Evolutionary conservation across 768 basidiomycete genomes (phyloP).

Genomic region (Agrocybe pediades): DNA sequence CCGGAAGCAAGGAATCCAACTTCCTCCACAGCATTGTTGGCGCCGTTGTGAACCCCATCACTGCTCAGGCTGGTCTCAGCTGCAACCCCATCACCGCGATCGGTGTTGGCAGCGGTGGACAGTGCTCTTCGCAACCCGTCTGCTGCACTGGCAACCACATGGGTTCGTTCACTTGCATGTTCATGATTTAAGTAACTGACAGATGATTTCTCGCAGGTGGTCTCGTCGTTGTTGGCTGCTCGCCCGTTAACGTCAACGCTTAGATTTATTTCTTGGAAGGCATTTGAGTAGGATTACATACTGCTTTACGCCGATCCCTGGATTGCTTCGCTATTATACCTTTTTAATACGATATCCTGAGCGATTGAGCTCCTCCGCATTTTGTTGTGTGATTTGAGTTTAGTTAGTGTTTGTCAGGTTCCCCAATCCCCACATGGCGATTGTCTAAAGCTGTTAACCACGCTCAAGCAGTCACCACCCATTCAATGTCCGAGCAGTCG

Average conservation of each 20-base stretch:
- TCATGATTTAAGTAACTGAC: neutral
- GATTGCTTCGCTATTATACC: too few relatives aligned
- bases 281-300: too few relatives aligned
- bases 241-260: slow-evolving; percentile 28
- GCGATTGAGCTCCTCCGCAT: too few relatives aligned
- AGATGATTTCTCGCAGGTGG: slow-evolving; percentile 17
- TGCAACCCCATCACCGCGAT: slow-evolving; percentile 26
- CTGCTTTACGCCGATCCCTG: too few relatives aligned
- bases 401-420: too few relatives aligned
- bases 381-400: too few relatives aligned
- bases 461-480: too few relatives aligned
- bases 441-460: too few relatives aligned
- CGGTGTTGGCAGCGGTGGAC: slow-evolving; percentile 15
- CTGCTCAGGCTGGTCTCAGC: slow-evolving; percentile 7
- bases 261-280: slow-evolving; percentile 4
- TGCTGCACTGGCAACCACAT: slow-evolving; percentile 27
- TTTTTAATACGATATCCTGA: too few relatives aligned
- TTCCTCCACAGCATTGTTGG: slow-evolving; percentile 7
- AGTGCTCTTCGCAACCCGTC: slow-evolving; percentile 20
- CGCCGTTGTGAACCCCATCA: slow-evolving; percentile 3
- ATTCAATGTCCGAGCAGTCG: too few relatives aligned
- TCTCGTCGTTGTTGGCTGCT: slow-evolving; percentile 27
- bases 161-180: slow-evolving; percentile 14
- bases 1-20: slow-evolving; percentile 3
- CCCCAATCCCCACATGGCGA: too few relatives aligned